Percentiles rank a stretch among this genome's conserved stretches.
phyloP scores from a whole-genome alignment of 768 basidiomycete species.

The Hydnomerulius pinastri region DNA sequence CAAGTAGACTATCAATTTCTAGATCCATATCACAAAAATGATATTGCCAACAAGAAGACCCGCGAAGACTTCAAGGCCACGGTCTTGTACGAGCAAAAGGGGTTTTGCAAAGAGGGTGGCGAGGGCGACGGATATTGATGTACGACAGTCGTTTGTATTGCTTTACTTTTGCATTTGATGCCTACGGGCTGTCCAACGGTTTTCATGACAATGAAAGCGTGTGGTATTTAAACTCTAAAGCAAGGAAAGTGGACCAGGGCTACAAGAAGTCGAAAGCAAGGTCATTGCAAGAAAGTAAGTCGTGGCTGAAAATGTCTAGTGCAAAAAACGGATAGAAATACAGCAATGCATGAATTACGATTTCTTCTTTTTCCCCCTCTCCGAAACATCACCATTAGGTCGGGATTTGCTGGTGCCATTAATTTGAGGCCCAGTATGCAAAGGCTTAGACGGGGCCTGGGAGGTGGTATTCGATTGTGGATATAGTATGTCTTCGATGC shows the following conservation, averaged over 20 bases:
- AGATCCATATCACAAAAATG: conserved; percentile 70
- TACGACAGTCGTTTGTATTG: conserved; percentile 14
- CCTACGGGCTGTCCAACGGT: not conserved
- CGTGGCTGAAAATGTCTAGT: conserved; percentile 9
- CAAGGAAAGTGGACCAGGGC: conserved; percentile 9
- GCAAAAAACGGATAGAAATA: conserved; percentile 31
- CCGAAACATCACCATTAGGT: conserved; percentile 44
- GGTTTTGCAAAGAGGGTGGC: conserved; percentile 93
- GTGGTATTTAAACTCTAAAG: conserved; percentile 1
- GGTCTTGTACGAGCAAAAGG: conserved; percentile 79
- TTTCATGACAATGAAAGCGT: not conserved
- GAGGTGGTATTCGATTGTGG: conserved; percentile 42
- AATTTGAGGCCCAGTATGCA: conserved; percentile 37
- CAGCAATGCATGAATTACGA: conserved; percentile 24
- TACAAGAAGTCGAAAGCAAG: conserved; percentile 13
- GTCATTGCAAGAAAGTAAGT: conserved; percentile 17
- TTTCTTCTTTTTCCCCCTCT: conserved; percentile 63
- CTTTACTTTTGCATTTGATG: conserved; percentile 4
- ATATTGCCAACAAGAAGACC: conserved; percentile 71
- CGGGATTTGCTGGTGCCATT: conserved; percentile 52
- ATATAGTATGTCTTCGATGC: conserved; percentile 72
- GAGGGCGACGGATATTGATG: conserved; percentile 92
- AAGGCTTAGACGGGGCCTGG: conserved; percentile 34
- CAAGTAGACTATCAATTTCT: conserved; percentile 74
- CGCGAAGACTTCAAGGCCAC: conserved; percentile 85